Base-by-base conservation (phyloP, 306 rosid genomes). In the Aeschynomene evenia region DNA sequence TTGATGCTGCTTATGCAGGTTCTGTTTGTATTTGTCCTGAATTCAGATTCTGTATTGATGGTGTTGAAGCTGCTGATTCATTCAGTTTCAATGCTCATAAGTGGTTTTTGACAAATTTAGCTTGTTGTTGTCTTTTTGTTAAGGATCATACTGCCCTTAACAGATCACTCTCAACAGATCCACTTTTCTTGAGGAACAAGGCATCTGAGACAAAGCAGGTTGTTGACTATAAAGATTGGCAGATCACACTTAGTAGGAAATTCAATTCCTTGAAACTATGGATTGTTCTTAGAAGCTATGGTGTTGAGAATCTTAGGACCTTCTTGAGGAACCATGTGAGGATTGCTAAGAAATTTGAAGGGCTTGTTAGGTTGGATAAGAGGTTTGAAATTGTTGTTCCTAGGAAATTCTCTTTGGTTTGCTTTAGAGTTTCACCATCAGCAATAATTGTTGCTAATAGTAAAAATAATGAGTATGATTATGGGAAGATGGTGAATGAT, bases 1-100 rank as follows among this genome's bases (percentile, higher is more conserved):
- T 88, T 59, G 94, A 88, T 49, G 88, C 94, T 46, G 94, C 94
- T 16, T 88, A 85, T 51, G 88, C 85, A 4, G 94, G 90, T 7
- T 58, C 87, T 10, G 75, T 72, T 7, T 81, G 83, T 31, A 88
- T 83, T 36, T 85, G 94, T 23, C 94, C 94, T n/a, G 94, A 85
- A 79, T 81, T 83, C 9, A 55, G 88, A 58, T 76, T 72, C 29
- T 76, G 50, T 45, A 54, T 88, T 46, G 68, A 79, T 40, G 90
- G 88, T 5, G 37, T 85, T 4, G 88, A 88, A 19, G 57, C 69
- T 19, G 81, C 60, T 5, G 66, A 81, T 51, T 88, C 94, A 0
- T 70, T 88, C 36, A 85, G 94, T 63, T 68, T 88, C 39, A 83
- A 84, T 68, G 85, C 88, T 0, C 94, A 85, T 43, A 85, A 85